These are phyloP conservation scores for Myochromella boudieri DNA, from an alignment of 768 basidiomycete species.

Conservation along the genomic window DNA sequence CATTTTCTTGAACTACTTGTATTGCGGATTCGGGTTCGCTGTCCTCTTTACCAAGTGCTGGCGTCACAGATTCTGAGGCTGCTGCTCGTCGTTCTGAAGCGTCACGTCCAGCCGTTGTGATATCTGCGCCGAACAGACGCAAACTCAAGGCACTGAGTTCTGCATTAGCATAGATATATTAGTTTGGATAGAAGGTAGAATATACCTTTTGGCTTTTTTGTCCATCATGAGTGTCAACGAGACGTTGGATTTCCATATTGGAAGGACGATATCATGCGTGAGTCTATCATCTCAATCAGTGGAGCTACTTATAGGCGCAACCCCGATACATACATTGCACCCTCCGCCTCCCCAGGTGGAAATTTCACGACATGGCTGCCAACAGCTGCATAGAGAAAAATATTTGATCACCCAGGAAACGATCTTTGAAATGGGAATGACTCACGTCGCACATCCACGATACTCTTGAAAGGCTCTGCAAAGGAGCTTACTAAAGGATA, in stretches of 20 bases:
- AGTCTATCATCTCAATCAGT: conserved; percentile 44
- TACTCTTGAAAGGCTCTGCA: conserved; percentile 53
- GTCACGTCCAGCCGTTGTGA: conserved; percentile 53
- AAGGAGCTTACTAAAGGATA: conserved; percentile 79
- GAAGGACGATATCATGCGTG: conserved; percentile 81
- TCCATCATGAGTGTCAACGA: conserved; percentile 93
- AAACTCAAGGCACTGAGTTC: conserved; percentile 77
- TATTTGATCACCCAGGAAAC: not conserved
- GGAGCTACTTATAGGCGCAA: conserved; percentile 3
- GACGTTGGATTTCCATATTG: conserved; percentile 91
- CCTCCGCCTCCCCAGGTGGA: conserved; percentile 48
- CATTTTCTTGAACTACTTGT: conserved; percentile 14
- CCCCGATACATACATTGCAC: conserved; percentile 48
- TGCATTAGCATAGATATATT: not conserved
- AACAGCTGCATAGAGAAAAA: conserved; percentile 37
- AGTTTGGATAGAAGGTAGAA: conserved; percentile 1
- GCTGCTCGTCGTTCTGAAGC: conserved; percentile 18
- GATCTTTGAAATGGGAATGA: conserved; percentile 14
- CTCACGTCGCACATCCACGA: conserved; percentile 57
- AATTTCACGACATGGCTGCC: conserved; percentile 80
- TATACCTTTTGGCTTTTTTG: conserved; percentile 92
- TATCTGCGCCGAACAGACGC: conserved; percentile 80
- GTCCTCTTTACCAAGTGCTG: not conserved
- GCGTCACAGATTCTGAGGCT: conserved; percentile 1
- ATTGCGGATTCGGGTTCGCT: conserved; percentile 1